Base-by-base conservation (phyloP, 768 basidiomycete species). In the Boletales sp. region DNA sequence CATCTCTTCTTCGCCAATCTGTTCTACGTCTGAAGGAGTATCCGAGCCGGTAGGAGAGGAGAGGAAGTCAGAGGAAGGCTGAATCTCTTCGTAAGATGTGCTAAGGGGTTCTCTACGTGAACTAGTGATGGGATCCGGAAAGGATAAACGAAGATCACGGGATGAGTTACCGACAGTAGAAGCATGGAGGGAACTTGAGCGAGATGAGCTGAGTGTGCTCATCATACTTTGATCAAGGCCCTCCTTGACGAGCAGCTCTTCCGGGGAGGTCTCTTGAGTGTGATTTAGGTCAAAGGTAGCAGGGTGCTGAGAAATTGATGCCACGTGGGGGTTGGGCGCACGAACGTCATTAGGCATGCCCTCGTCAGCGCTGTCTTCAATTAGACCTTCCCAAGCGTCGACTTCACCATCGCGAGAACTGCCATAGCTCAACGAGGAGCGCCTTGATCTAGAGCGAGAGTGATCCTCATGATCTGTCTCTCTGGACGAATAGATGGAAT, bases 221-320 rank as follows among this genome's bases (percentile, higher is more conserved):
- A 87, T 76, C 71, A 90, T 79, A 70, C 87, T 90, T 70, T 90
- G 87, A 67, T 90, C 86, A 50, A 90, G 77, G 18, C 80, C 87
- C 58, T 82, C 85, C 58, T 80, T 84, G 58, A 89, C 81, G 38
- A 78, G 75, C 57, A 82, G 73, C 57, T 90, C 87, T 66, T 89
- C 87, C 33, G 70, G 70, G 14, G 73, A 70, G 41, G 69, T 66
- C 30, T 72, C 68, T 37, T 64, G 63, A 49, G 55, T 56, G 44
- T 63, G 54, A 54, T 61, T 54, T 39, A 54, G 50, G 48, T 59
- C 55, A 49, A 69, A 57, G 50, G 61, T 63, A 56, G 66, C 44
- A 56, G 62, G 45, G n/a, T 38, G 53, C 12, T 51, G 57, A 19
- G 50, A 54, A 37, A 40, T 40, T 50, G 50, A 60, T 31, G 50